These are phyloP conservation scores for Pisolithus tinctorius DNA, from an alignment of 768 basidiomycete species.

Conservation along the genomic window DNA sequence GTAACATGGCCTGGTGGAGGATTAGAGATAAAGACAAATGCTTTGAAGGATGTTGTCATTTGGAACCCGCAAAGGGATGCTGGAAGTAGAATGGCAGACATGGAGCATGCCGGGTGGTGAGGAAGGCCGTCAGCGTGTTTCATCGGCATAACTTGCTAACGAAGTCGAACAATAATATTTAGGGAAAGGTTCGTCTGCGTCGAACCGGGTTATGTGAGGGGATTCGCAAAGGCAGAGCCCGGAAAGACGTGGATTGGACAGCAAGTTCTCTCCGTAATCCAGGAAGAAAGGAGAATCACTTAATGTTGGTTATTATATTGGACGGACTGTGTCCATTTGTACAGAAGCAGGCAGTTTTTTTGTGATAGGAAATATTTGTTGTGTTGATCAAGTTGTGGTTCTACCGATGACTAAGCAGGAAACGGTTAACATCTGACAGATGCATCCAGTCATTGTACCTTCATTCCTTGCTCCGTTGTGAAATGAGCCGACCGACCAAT, in stretches of 20 bases:
- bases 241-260: slow-evolving; percentile 73
- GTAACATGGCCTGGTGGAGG: slow-evolving; percentile 56
- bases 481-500: background rate
- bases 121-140: slow-evolving; percentile 12
- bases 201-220: slow-evolving; percentile 81
- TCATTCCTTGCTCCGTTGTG: too few species aligned
- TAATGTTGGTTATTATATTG: slow-evolving; percentile 6
- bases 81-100: slow-evolving; percentile 75
- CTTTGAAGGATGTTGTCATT: slow-evolving; percentile 76
- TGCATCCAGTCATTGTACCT: too few species aligned
- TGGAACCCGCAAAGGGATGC: slow-evolving; percentile 84
- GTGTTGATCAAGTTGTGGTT: too few species aligned
- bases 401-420: background rate
- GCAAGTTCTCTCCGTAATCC: slow-evolving; percentile 54
- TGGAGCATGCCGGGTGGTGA: slow-evolving; percentile 87
- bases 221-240: slow-evolving; percentile 56
- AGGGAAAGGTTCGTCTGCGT: slow-evolving; percentile 87
- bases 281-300: slow-evolving; percentile 23
- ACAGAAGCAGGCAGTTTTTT: too few species aligned
- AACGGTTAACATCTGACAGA: too few species aligned
- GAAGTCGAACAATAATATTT: background rate
- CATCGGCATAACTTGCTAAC: slow-evolving; percentile 1
- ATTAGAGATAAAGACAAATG: slow-evolving; percentile 43
- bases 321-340: background rate
- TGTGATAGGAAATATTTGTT: too few species aligned